These are phyloP conservation scores for Microbotryum scabiosae DNA, from an alignment of 1,284 basidiomycete species.

Conservation along the genomic window DNA sequence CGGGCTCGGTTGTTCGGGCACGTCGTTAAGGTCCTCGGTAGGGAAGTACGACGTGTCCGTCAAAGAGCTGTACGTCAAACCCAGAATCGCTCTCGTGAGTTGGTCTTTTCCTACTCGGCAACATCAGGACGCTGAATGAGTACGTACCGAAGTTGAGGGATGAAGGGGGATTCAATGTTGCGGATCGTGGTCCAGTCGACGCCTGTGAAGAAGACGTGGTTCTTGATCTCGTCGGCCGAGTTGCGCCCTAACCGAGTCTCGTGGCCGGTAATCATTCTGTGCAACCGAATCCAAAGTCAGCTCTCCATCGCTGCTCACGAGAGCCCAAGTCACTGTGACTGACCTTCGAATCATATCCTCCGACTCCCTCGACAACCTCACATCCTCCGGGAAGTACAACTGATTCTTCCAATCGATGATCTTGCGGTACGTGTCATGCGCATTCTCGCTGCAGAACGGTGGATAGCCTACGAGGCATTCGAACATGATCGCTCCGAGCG, in stretches of 20 bases:
- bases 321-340: slow-evolving; percentile 12
- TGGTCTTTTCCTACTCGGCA: neutral
- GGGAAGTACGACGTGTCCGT: slow-evolving; percentile 97
- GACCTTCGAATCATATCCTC: slow-evolving; percentile 79
- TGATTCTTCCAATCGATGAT: slow-evolving; percentile 92
- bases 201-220: slow-evolving; percentile 92
- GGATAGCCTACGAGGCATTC: slow-evolving; percentile 76
- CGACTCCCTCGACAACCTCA: slow-evolving; percentile 84
- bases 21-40: slow-evolving; percentile 84
- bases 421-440: slow-evolving; percentile 97
- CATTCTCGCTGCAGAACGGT: slow-evolving; percentile 56
- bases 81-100: slow-evolving; percentile 2
- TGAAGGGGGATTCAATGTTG: slow-evolving; percentile 89
- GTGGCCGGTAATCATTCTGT: slow-evolving; percentile 69
- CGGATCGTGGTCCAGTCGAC: slow-evolving; percentile 89
- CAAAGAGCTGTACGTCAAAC: slow-evolving; percentile 51
- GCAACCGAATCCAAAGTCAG: neutral
- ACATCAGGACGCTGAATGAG: neutral
- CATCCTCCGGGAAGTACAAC: slow-evolving; percentile 89
- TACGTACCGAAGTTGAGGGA: slow-evolving; percentile 63
- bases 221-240: slow-evolving; percentile 75
- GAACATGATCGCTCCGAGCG: slow-evolving; percentile 83
- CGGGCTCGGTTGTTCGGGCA: slow-evolving; percentile 51
- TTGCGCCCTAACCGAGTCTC: slow-evolving; percentile 58
- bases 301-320: neutral